Evolutionary conservation across 139 green algal species (phyloP).

Genomic region (Eudorina sp.): DNA sequence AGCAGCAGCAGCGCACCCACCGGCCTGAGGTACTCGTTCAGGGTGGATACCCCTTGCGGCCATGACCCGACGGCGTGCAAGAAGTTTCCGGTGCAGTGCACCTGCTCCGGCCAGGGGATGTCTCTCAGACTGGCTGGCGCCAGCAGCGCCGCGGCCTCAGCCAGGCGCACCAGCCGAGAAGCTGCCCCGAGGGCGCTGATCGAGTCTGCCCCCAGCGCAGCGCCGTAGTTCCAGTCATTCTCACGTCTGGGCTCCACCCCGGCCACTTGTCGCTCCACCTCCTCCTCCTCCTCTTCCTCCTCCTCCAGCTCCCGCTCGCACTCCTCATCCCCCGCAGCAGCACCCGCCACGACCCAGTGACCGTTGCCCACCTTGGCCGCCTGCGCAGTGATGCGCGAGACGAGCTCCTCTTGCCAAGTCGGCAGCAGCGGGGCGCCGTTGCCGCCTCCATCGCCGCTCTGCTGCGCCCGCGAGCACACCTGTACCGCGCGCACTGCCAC

Average conservation of each 20-base stretch:
- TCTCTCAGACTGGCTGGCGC: not conserved
- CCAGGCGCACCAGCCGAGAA: not conserved
- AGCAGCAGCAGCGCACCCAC: conserved; percentile 63
- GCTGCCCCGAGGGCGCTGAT: not conserved
- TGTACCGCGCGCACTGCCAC: not conserved
- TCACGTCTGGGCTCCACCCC: conserved; percentile 10
- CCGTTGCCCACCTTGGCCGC: not conserved
- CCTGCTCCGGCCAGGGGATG: conserved; percentile 26
- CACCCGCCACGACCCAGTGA: not conserved
- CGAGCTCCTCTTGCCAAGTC: not conserved
- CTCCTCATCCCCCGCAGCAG: conserved; percentile 56
- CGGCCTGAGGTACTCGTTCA: conserved; percentile 59
- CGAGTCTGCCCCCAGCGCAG: not conserved
- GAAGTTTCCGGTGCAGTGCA: conserved; percentile 64
- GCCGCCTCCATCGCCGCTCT: not conserved
- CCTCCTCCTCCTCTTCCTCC: conserved; percentile 70
- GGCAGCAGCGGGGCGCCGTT: too few species aligned
- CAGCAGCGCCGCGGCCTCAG: not conserved
- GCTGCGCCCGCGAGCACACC: not conserved
- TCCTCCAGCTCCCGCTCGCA: conserved; percentile 67
- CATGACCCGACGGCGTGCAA: not conserved
- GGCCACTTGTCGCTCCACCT: conserved; percentile 59
- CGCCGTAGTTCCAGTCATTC: conserved; percentile 54
- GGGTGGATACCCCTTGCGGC: not conserved
- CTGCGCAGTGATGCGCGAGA: not conserved